Evolutionary conservation across 768 basidiomycete genomes (phyloP).

Genomic region (Arthromyces matolae): DNA sequence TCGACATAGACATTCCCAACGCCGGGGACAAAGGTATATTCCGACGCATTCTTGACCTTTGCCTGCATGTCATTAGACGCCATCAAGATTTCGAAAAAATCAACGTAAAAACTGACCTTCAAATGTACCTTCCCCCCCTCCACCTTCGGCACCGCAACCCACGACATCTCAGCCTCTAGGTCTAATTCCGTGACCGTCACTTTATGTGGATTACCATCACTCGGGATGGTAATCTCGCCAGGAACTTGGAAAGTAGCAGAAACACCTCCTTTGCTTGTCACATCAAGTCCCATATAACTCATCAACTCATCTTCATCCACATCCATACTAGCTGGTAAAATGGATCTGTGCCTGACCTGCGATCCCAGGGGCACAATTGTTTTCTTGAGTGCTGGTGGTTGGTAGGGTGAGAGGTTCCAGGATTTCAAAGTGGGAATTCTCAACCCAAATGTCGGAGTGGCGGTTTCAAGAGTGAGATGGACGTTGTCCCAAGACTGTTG

Average conservation of each 20-base stretch:
- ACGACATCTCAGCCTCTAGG: constrained; percentile 38
- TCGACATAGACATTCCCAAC: constrained; percentile 50
- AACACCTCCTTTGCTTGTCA: constrained; percentile 34
- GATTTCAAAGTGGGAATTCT: constrained; percentile 31
- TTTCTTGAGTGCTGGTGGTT: too few species aligned
- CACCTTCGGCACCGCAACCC: constrained; percentile 38
- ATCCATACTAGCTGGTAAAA: too few species aligned
- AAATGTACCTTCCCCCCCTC: constrained; percentile 35
- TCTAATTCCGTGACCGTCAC: constrained; percentile 37
- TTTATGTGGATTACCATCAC: constrained; percentile 36
- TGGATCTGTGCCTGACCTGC: too few species aligned
- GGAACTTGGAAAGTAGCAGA: constrained; percentile 40
- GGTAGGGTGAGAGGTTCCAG: too few species aligned
- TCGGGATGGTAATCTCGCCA: constrained; percentile 39
- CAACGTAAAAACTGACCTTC: constrained; percentile 23
- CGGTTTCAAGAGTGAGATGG: constrained; percentile 39
- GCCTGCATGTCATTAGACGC: constrained; percentile 26
- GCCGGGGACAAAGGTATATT: constrained; percentile 49
- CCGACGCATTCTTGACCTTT: constrained; percentile 50
- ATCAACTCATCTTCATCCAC: too few species aligned
- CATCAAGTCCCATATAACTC: too few species aligned
- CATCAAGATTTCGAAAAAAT: background rate
- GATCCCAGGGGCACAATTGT: too few species aligned
- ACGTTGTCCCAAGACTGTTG: constrained; percentile 33
- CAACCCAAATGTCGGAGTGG: constrained; percentile 37